Evolutionary conservation across 768 basidiomycete genomes (phyloP), one percentile per base, ranked within the genome.

Genomic region (Tremella mesenterica): DNA sequence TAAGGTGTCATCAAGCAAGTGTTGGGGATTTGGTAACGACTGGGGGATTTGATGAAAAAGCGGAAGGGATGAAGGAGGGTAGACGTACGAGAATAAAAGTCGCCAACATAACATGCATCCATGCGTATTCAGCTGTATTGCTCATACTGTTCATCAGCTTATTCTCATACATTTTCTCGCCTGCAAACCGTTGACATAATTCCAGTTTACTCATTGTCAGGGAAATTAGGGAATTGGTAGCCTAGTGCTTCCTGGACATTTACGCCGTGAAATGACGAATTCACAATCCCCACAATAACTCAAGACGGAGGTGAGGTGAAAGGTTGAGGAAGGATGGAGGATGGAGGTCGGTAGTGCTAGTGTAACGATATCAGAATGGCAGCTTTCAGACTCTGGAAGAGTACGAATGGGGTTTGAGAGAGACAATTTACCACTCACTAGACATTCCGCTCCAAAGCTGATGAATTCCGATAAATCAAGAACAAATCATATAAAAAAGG

Each of bases 401-500:
- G 36, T 16, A 41, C 34, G 41, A 44, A 4, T 51, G 3, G 26
- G 23, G 43, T 13, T 20, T 2, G 6, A 3, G 8, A 28, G 30
- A 13, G 48, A 20, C n/a, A 4, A 48, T 14, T 14, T 31, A n/a
- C 33, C 8, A 56, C 72, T 57, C 50, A 70, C 72, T 60, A 73
- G 18, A 52, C 56, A 27, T 71, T 63, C 28, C 34, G 47, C 52
- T 73, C 72, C 46, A 73, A 52, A 1, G 63, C 49, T 7, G 63
- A 65, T 4, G 65, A 67, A 43, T 73, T 73, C 6, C 70, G 70
- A 34, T 71, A 73, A 31, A 69, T 71, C 44, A 71, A 50, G 61
- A 73, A 73, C 21, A 71, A 63, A 48, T 73, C 72, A 44, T 65
- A 73, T 2, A 73, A 34, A 21, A 70, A 50, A 16, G 72, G 70